Conservation (phyloP, 1,284 basidiomycete genomes). For the Rugosomyces carneus region DNA sequence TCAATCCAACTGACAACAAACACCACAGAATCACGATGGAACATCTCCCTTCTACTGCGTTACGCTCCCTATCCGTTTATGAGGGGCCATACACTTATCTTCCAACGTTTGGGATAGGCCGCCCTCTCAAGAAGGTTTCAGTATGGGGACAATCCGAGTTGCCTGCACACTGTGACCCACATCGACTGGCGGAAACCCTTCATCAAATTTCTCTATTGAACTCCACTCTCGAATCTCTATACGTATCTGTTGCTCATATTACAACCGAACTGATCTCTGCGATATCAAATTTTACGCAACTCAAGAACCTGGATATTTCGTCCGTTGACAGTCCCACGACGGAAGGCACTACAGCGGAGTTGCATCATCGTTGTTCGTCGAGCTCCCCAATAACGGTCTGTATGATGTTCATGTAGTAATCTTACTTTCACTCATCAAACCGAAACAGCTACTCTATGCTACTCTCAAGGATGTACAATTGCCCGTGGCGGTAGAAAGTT, state of each 20-base stretch:
- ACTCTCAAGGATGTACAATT: conserved; percentile 18
- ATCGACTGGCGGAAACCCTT: conserved; percentile 17
- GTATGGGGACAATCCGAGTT: conserved; percentile 25
- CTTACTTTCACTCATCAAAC: not conserved
- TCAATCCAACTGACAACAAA: conserved; percentile 20
- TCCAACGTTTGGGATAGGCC: conserved; percentile 16
- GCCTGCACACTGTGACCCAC: conserved; percentile 18
- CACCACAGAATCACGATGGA: conserved; percentile 15
- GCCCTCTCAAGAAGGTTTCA: conserved; percentile 16
- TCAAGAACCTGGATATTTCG: conserved; percentile 19
- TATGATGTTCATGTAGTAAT: conserved; percentile 1
- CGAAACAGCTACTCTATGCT: conserved; percentile 20
- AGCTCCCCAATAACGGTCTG: conserved; percentile 20
- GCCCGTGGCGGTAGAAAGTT: conserved; percentile 16
- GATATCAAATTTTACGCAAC: conserved; percentile 16
- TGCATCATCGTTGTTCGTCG: conserved; percentile 12
- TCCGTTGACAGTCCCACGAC: conserved; percentile 20
- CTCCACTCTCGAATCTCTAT: conserved; percentile 17
- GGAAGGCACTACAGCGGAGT: conserved; percentile 13
- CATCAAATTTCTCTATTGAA: conserved; percentile 17
- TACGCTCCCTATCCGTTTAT: conserved; percentile 20
- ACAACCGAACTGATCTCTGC: conserved; percentile 19
- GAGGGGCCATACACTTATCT: conserved; percentile 25
- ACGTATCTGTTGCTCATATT: conserved; percentile 19
- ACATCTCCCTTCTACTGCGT: conserved; percentile 11